Evolutionary conservation across 345 rosid genomes (phyloP), one percentile per base, ranked within the genome.

Genomic region (Luvunga scandens): DNA sequence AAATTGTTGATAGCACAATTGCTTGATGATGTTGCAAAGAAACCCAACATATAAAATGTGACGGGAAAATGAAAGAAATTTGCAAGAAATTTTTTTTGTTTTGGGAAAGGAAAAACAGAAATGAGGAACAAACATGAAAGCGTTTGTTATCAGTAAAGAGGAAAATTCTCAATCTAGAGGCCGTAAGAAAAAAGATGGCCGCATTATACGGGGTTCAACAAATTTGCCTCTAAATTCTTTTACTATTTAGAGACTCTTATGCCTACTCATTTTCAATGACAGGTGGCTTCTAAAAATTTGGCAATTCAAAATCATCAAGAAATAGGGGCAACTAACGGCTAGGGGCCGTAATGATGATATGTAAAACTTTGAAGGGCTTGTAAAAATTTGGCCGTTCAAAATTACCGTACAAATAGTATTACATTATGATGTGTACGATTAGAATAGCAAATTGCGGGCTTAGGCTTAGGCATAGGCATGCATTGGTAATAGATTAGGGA

Each of bases 121-220:
- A 68, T 69, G 70, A 63, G 45, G 30, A 68, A 25, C 45, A 73
- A 73, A 36, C 19, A 33, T 21, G 76, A 45, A 82, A 66, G 59
- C 21, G 33, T 48, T 55, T 36, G 75, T 78, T 38, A 53, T 39
- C 13, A 50, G 65, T 68, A 45, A 24, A 75, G 81, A 82, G 79
- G 25, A 42, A 78, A 82, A 74, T 68, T 77, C 84, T 78, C 78
- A 34, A 73, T 77, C 60, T 3, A 73, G 70, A 81, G 84, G 84
- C 65, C 77, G 81, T 31, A 67, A 73, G 73, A 77, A 9, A 67
- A 66, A 64, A 4, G 42, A 19, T 27, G 65, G 66, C 76, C 81
- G 60, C 75, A 67, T 73, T 22, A 57, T 31, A 66, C 62, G 75
- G 81, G 74, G 68, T 62, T 45, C 31, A 50, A 63, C 74, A 34